These are phyloP conservation scores for Thalassiosira allenii DNA, from an alignment of 352 stramenopile species.

Conservation along the genomic window DNA sequence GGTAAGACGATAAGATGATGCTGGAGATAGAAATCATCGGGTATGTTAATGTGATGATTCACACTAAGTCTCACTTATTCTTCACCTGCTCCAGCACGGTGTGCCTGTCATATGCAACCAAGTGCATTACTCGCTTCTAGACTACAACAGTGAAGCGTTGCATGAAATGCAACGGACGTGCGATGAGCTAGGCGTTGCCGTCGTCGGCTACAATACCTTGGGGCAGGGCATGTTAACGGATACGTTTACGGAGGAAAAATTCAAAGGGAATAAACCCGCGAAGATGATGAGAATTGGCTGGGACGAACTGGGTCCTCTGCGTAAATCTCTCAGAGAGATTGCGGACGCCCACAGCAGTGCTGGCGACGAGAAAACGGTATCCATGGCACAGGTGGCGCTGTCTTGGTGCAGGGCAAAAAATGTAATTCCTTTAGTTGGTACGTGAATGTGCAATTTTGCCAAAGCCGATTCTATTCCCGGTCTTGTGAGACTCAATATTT, in stretches of 20 bases:
- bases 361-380: conserved; percentile 11
- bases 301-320: conserved; percentile 63
- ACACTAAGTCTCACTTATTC: too few relatives aligned
- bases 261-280: conserved; percentile 63
- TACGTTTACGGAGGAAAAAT: conserved; percentile 67
- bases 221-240: conserved; percentile 81
- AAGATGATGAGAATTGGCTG: conserved; percentile 73
- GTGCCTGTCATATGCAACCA: conserved; percentile 77
- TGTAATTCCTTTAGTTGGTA: conserved; percentile 71
- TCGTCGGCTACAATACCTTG: conserved; percentile 79
- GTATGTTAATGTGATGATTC: too few relatives aligned
- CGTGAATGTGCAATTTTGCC: background rate
- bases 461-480: background rate
- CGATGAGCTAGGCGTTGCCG: conserved; percentile 68
- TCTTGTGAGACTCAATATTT: background rate
- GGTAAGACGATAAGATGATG: too few relatives aligned
- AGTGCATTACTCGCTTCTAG: conserved; percentile 78
- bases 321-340: conserved; percentile 55
- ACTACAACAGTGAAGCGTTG: conserved; percentile 70
- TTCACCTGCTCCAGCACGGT: too few relatives aligned
- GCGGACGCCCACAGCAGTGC: conserved; percentile 56
- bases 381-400: conserved; percentile 44
- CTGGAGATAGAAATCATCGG: too few relatives aligned
- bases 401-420: conserved; percentile 46
- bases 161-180: conserved; percentile 75